phyloP scores from a whole-genome alignment of 768 basidiomycete species.

The Lentinula sp. region DNA sequence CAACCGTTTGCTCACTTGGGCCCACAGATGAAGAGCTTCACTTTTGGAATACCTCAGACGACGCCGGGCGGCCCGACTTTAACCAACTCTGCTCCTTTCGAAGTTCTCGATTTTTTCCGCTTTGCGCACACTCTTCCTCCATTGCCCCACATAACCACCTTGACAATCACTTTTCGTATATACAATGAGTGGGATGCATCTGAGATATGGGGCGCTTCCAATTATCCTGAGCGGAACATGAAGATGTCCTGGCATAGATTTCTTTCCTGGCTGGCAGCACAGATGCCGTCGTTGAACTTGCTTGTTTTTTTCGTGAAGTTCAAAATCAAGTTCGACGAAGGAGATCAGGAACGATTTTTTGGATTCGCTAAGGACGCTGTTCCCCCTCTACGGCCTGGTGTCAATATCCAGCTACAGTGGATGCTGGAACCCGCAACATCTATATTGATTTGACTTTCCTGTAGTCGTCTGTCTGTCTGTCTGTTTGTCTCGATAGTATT shows the following conservation, averaged over 20 bases:
- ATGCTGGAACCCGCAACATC: neutral
- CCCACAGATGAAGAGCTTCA: neutral
- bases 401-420: neutral
- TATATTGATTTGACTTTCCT: neutral
- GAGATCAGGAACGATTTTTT: neutral
- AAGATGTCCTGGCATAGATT: neutral
- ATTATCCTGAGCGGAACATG: neutral
- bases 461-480: too few relatives aligned
- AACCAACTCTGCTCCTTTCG: neutral
- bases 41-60: neutral
- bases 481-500: too few relatives aligned
- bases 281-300: neutral
- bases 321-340: slow-evolving; percentile 3
- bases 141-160: neutral
- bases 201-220: slow-evolving; percentile 2
- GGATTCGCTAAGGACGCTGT: neutral
- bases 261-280: neutral
- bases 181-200: neutral
- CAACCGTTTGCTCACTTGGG: slow-evolving; percentile 1
- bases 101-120: slow-evolving; percentile 3
- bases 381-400: neutral
- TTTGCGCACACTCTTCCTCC: neutral
- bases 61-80: neutral
- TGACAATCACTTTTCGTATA: neutral
- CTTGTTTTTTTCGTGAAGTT: slow-evolving; percentile 3